A percentile compares a stretch with the other conserved stretches of the same genome.
These are phyloP conservation scores for Saksenaea vasiformis DNA, from an alignment of 371 early-diverging fungal genomes.

Conservation along the genomic window DNA sequence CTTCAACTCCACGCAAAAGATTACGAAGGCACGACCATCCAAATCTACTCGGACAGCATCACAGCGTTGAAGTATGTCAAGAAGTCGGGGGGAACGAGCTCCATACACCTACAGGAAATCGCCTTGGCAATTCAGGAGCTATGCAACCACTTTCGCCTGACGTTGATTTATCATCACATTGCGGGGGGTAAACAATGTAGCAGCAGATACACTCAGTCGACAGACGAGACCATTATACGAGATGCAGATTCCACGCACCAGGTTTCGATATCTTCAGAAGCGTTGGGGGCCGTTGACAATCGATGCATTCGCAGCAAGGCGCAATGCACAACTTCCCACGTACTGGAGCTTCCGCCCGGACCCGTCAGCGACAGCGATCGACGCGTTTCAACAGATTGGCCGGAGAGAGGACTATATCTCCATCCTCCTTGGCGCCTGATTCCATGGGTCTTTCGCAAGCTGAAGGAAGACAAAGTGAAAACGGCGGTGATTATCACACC, in stretches of 20 bases:
- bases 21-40: constrained; percentile 9
- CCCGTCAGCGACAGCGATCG: constrained; percentile 20
- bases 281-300: constrained; percentile 14
- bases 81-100: constrained; percentile 22
- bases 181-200: constrained; percentile 13
- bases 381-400: constrained; percentile 36
- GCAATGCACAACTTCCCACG: constrained; percentile 13
- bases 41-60: constrained; percentile 22
- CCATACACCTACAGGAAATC: constrained; percentile 12
- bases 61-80: constrained; percentile 23
- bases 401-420: constrained; percentile 15
- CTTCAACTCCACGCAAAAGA: constrained; percentile 14
- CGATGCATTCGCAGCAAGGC: constrained; percentile 34
- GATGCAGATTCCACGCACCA: not conserved
- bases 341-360: constrained; percentile 26
- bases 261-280: constrained; percentile 4
- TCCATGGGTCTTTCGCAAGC: constrained; percentile 21
- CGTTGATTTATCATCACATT: constrained; percentile 15
- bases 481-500: constrained; percentile 23
- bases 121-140: constrained; percentile 20
- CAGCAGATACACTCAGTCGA: constrained; percentile 20
- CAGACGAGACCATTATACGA: constrained; percentile 13
- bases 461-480: constrained; percentile 14
- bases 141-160: constrained; percentile 12
- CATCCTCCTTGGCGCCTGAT: constrained; percentile 33